Conservation (phyloP, 139 green algal genomes). For the Picocystis salinarum region DNA sequence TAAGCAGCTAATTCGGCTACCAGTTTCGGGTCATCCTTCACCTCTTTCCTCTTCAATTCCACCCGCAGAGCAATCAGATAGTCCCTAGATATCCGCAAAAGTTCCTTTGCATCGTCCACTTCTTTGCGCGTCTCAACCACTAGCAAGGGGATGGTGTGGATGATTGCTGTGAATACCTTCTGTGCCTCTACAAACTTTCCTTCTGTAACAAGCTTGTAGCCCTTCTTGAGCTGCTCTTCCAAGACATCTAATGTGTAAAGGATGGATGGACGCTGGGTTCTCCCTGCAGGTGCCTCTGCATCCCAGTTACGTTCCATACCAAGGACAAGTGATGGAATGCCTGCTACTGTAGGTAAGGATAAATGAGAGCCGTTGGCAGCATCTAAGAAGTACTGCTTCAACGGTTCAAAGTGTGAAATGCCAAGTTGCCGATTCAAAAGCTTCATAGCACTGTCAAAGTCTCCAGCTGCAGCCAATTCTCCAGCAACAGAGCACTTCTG, state of each 20-base stretch:
- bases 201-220: slow-evolving; percentile 87
- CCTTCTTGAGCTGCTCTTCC: slow-evolving; percentile 32
- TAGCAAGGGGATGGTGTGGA: slow-evolving; percentile 71
- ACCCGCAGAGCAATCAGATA: slow-evolving; percentile 78
- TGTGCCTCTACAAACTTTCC: slow-evolving; percentile 95
- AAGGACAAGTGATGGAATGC: slow-evolving; percentile 30
- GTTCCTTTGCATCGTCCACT: slow-evolving; percentile 87
- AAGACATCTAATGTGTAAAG: slow-evolving; percentile 9
- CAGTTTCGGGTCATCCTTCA: slow-evolving; percentile 38
- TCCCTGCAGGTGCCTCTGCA: slow-evolving; percentile 14
- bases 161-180: slow-evolving; percentile 54
- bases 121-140: slow-evolving; percentile 75
- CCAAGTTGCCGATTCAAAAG: slow-evolving; percentile 83
- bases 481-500: slow-evolving; percentile 51
- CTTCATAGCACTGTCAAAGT: slow-evolving; percentile 75
- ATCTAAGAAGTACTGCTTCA: slow-evolving; percentile 71
- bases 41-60: slow-evolving; percentile 80
- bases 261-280: slow-evolving; percentile 24
- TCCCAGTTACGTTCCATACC: slow-evolving; percentile 55
- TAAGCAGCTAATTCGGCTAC: slow-evolving; percentile 89
- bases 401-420: slow-evolving; percentile 70
- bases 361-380: slow-evolving; percentile 43
- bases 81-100: slow-evolving; percentile 73
- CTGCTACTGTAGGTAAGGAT: slow-evolving; percentile 37
- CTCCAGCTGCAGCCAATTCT: slow-evolving; percentile 65